Percentiles rank a stretch among this genome's conserved stretches.
Conservation (phyloP, 345 rosid genomes). For the Arabis alpina region DNA sequence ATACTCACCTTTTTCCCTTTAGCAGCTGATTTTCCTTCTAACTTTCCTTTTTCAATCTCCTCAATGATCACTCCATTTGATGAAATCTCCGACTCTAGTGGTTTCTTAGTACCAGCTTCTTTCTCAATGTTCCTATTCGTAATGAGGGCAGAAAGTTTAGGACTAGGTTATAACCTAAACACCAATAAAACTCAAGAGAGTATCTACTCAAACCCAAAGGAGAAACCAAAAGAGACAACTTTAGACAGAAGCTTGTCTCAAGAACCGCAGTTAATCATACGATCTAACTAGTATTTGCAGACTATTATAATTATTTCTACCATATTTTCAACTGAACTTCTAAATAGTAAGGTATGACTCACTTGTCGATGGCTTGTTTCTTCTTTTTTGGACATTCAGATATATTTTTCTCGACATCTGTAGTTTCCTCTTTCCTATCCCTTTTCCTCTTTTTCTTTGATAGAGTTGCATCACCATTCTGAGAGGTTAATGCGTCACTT, state of each 20-base stretch:
- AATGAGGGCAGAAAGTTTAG: conserved; percentile 11
- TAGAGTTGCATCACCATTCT: conserved; percentile 27
- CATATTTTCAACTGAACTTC: background rate
- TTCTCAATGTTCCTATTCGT: conserved; percentile 33
- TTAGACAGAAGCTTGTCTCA: conserved; percentile 14
- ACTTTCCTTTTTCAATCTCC: conserved; percentile 50
- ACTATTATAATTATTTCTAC: background rate
- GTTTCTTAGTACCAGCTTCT: conserved; percentile 32
- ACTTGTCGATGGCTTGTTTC: conserved; percentile 32
- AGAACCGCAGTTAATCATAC: background rate
- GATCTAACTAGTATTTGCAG: background rate
- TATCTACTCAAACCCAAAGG: background rate
- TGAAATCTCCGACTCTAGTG: conserved; percentile 28
- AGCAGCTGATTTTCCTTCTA: conserved; percentile 51
- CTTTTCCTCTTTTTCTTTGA: conserved; percentile 43
- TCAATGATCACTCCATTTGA: conserved; percentile 52
- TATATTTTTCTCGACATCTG: conserved; percentile 24
- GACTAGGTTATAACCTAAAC: background rate
- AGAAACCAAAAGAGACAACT: background rate
- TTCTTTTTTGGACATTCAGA: conserved; percentile 5
- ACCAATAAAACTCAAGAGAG: conserved; percentile 4
- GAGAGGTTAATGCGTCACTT: conserved; percentile 5
- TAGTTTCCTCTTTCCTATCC: conserved; percentile 44
- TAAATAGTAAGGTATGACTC: conserved; percentile 2
- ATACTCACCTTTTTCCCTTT: conserved; percentile 56